phyloP scores from a whole-genome alignment of 306 rosid species.

The Vicia faba region DNA sequence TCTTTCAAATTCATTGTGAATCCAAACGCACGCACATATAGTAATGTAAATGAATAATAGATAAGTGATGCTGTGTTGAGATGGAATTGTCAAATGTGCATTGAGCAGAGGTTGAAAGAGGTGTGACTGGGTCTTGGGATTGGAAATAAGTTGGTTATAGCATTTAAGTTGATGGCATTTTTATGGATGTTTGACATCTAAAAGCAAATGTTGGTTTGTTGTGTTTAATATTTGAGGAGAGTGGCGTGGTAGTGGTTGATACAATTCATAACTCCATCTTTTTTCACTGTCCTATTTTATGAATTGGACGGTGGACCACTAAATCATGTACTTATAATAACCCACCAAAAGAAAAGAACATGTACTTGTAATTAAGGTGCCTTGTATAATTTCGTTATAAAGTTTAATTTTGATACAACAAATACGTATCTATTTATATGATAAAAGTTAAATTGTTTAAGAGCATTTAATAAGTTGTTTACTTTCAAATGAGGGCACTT shows the following conservation, averaged over 20 bases:
- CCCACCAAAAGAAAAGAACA: not conserved
- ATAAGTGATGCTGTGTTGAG: constrained; percentile 30
- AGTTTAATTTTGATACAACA: no score
- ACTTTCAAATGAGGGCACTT: constrained; percentile 25
- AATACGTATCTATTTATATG: no score
- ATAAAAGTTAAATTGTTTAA: no score
- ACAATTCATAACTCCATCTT: constrained; percentile 46
- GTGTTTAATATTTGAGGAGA: constrained; percentile 21
- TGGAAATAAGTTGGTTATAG: constrained; percentile 37
- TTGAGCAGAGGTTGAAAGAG: constrained; percentile 39
- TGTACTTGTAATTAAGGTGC: not conserved
- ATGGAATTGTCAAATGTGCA: constrained; percentile 34
- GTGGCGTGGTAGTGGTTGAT: constrained; percentile 53
- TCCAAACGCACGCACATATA: not conserved
- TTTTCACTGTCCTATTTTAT: constrained; percentile 26
- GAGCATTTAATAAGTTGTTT: constrained; percentile 40
- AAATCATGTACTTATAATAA: constrained; percentile 12
- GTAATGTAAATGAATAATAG: not conserved
- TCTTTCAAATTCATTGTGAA: not conserved
- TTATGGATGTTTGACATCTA: constrained; percentile 39
- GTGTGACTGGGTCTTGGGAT: constrained; percentile 41
- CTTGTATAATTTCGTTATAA: not conserved
- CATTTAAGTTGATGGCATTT: constrained; percentile 39
- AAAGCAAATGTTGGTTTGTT: constrained; percentile 43
- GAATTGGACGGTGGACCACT: constrained; percentile 36